These are phyloP conservation scores for Penicillium sp. DNA, from an alignment of 2,329 filamentous ascomycete genomes.

Conservation along the genomic window DNA sequence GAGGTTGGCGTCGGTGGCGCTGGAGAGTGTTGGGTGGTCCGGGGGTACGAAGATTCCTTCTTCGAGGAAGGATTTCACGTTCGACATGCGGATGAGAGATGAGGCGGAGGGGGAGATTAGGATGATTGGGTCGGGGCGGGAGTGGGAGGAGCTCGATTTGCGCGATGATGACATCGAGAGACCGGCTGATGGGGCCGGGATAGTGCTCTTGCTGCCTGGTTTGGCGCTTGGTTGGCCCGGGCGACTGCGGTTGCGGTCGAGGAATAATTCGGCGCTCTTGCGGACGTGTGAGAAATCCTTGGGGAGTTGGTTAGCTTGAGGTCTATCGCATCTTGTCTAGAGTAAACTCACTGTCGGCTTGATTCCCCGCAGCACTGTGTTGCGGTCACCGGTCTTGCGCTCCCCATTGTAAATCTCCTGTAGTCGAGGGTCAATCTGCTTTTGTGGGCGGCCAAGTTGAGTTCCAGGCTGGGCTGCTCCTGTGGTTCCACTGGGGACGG, in stretches of 20 bases:
- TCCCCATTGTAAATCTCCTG: slow-evolving; percentile 89
- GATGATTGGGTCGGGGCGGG: slow-evolving; percentile 79
- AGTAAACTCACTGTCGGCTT: slow-evolving; percentile 70
- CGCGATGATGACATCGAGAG: slow-evolving; percentile 40
- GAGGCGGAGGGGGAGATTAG: slow-evolving; percentile 94
- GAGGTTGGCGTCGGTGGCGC: slow-evolving; percentile 70
- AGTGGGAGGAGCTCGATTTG: slow-evolving; percentile 42
- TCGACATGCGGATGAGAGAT: slow-evolving; percentile 89
- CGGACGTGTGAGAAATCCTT: slow-evolving; percentile 94
- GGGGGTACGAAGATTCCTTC: slow-evolving; percentile 77
- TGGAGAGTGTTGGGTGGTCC: slow-evolving; percentile 61
- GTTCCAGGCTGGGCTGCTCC: slow-evolving; percentile 35
- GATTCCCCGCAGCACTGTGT: slow-evolving; percentile 79
- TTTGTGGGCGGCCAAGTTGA: slow-evolving; percentile 52
- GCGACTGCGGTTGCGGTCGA: slow-evolving; percentile 55
- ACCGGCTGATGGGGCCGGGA: slow-evolving; percentile 39
- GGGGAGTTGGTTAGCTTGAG: slow-evolving; percentile 9
- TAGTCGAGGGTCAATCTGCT: slow-evolving; percentile 77
- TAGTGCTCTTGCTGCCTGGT: slow-evolving; percentile 35
- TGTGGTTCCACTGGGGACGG: slow-evolving; percentile 45
- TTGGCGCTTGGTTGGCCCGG: slow-evolving; percentile 37
- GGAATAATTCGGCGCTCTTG: slow-evolving; percentile 77
- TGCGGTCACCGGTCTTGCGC: slow-evolving; percentile 87
- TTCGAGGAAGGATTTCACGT: slow-evolving; percentile 92
- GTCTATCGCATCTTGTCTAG: not conserved